Evolutionary conservation across 805 yeast genomes (phyloP).

Genomic region (Schwanniomyces yamadae): DNA sequence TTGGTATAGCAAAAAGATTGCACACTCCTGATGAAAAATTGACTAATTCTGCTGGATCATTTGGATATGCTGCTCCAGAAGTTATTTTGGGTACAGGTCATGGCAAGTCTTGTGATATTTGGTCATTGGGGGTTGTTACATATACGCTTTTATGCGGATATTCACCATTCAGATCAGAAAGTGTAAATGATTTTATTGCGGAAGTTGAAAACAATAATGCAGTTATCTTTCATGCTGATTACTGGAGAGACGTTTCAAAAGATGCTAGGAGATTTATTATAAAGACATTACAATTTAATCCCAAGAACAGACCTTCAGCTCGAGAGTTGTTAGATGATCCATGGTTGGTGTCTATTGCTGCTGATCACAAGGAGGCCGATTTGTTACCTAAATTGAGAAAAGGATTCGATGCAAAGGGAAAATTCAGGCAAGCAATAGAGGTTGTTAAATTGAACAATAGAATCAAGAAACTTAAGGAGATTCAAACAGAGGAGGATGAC

Average conservation of each 20-base stretch:
- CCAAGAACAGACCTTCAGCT: conserved; percentile 68
- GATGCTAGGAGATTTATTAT: conserved; percentile 81
- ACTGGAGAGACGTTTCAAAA: conserved; percentile 79
- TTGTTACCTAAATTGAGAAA: conserved; percentile 78
- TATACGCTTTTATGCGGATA: conserved; percentile 90
- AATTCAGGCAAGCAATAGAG: conserved; percentile 83
- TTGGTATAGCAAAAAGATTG: conserved; percentile 88
- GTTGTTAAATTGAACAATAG: conserved; percentile 79
- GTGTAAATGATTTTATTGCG: conserved; percentile 71
- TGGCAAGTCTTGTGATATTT: conserved; percentile 92
- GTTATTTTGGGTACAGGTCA: conserved; percentile 80
- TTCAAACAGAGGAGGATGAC: conserved; percentile 59
- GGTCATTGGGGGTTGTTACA: conserved; percentile 93
- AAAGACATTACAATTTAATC: conserved; percentile 66
- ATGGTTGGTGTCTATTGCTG: conserved; percentile 61
- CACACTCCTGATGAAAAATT: conserved; percentile 58
- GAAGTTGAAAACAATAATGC: conserved; percentile 74
- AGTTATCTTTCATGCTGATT: conserved; percentile 81
- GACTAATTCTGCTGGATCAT: conserved; percentile 80
- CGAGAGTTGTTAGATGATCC: conserved; percentile 61
- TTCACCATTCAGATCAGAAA: conserved; percentile 87
- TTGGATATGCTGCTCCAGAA: conserved; percentile 98
- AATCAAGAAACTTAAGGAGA: conserved; percentile 64
- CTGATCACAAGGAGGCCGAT: conserved; percentile 54
- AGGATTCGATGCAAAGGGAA: conserved; percentile 80